Evolutionary conservation across 805 yeast species (phyloP).

Genomic region (Komagataella pastoris): DNA sequence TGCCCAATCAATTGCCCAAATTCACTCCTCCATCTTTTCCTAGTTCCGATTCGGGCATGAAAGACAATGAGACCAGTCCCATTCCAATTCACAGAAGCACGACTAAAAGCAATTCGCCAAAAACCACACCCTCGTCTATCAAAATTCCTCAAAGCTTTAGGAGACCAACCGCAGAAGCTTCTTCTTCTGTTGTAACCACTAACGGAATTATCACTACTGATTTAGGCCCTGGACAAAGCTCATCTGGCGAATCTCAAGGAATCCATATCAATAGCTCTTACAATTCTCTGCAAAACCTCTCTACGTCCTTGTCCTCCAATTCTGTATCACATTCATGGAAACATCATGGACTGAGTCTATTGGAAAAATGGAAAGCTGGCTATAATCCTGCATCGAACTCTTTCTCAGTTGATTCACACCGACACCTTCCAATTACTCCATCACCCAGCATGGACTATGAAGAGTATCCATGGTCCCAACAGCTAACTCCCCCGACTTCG

Average conservation of each 20-base stretch:
- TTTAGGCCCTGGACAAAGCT: neutral
- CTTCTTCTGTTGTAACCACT: neutral
- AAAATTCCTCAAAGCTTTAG: neutral
- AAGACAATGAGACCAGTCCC: neutral
- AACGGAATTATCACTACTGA: neutral
- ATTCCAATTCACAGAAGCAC: neutral
- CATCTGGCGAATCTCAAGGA: neutral
- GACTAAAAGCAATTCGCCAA: neutral
- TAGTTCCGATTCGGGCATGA: neutral
- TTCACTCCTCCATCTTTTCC: neutral
- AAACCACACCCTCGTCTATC: neutral
- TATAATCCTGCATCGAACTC: constrained; percentile 6
- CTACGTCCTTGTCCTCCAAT: constrained; percentile 26
- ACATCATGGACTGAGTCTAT: constrained; percentile 26
- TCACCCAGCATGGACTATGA: constrained; percentile 15
- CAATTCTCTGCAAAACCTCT: constrained; percentile 20
- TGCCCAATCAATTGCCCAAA: neutral
- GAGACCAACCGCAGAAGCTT: neutral
- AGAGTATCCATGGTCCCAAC: constrained; percentile 14
- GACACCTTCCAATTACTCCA: constrained; percentile 7
- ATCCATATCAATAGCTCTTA: constrained; percentile 17
- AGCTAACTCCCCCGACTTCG: constrained; percentile 3
- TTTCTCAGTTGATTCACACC: neutral
- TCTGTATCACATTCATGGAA: constrained; percentile 26
- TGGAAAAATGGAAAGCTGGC: constrained; percentile 30